A percentile compares a stretch with the other conserved stretches of the same genome.
phyloP scores from a whole-genome alignment of 129 eudicot genomes.

The Centrapalus pauciflorus region DNA sequence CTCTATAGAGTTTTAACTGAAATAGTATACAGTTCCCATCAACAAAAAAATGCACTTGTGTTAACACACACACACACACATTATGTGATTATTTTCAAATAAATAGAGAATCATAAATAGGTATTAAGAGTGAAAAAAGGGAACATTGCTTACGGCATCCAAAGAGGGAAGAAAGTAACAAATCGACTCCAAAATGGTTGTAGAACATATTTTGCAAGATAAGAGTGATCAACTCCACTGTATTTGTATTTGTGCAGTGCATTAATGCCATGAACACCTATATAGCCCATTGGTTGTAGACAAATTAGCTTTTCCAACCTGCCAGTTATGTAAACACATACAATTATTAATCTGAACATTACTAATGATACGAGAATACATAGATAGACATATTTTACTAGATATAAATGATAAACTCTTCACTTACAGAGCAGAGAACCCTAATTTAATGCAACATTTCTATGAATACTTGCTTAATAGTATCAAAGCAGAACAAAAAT shows the following conservation, averaged over 20 bases:
- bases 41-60: not conserved
- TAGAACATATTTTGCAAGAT: conserved; percentile 70
- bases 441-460: not conserved
- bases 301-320: conserved; percentile 24
- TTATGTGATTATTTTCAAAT: conserved; percentile 2
- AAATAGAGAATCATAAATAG: not conserved
- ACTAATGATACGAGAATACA: not conserved
- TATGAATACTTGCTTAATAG: not conserved
- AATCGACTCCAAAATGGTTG: conserved; percentile 91
- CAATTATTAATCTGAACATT: not conserved
- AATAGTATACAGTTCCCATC: not conserved
- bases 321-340: conserved; percentile 2
- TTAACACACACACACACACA: not conserved
- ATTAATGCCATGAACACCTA: conserved; percentile 82
- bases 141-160: conserved; percentile 91
- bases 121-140: not conserved
- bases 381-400: not conserved
- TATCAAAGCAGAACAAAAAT: not conserved
- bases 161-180: conserved; percentile 84
- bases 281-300: conserved; percentile 54
- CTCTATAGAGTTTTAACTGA: not conserved
- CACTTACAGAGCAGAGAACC: not conserved
- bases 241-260: conserved; percentile 82
- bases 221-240: conserved; percentile 96
- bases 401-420: not conserved